Evolutionary conservation across 768 basidiomycete species (phyloP).

Genomic region (Pisolithus sp.): DNA sequence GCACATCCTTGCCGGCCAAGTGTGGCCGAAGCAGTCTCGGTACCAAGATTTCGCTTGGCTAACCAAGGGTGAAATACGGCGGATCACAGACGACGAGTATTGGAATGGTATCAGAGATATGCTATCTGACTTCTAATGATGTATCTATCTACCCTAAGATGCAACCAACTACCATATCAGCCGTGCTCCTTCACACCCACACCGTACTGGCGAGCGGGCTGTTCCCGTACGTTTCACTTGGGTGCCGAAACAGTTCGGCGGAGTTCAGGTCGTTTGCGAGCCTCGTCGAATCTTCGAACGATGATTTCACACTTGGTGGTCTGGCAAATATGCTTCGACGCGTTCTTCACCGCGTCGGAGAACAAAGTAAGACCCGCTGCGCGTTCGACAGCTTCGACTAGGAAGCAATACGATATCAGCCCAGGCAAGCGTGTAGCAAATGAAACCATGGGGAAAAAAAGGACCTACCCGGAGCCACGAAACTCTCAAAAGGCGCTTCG

Average conservation of each 20-base stretch:
- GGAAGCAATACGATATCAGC: background rate
- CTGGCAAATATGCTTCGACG: constrained; percentile 83
- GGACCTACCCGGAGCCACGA: constrained; percentile 70
- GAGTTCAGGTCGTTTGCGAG: constrained; percentile 56
- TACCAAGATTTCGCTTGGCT: constrained; percentile 87
- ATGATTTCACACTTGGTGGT: constrained; percentile 84
- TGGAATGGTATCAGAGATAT: constrained; percentile 78
- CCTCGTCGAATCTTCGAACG: constrained; percentile 87
- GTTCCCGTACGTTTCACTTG: background rate
- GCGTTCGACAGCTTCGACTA: constrained; percentile 89
- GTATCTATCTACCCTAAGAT: constrained; percentile 3
- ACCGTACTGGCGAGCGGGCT: background rate
- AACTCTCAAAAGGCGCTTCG: constrained; percentile 69
- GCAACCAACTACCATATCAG: background rate
- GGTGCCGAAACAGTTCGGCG: constrained; percentile 50
- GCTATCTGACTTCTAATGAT: constrained; percentile 51
- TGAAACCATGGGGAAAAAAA: background rate
- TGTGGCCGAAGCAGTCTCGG: constrained; percentile 45
- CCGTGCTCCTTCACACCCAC: background rate
- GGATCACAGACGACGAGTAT: constrained; percentile 59
- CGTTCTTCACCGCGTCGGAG: constrained; percentile 67
- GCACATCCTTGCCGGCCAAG: constrained; percentile 88
- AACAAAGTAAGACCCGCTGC: constrained; percentile 87
- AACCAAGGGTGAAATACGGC: constrained; percentile 83
- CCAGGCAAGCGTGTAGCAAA: background rate